A percentile compares a stretch with the other conserved stretches of the same genome.
phyloP scores from a whole-genome alignment of 1,284 basidiomycete species.

The Trichosporon sp. region DNA sequence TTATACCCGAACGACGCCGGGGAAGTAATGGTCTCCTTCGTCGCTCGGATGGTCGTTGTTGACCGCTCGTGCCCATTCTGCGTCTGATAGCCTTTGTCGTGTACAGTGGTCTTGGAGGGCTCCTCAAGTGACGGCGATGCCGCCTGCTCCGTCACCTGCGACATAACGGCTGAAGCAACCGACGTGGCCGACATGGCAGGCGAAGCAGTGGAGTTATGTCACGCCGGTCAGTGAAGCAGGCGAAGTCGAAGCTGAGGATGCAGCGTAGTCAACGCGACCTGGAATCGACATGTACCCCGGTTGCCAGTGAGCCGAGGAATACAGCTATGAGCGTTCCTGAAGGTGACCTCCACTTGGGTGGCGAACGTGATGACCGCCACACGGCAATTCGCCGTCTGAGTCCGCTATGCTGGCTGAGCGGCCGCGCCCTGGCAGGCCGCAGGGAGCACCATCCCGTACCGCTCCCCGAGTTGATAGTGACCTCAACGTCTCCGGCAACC shows the following conservation, averaged over 20 bases:
- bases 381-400: conserved; percentile 7
- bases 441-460: not conserved
- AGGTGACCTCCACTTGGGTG: not conserved
- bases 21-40: conserved; percentile 6
- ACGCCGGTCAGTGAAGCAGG: no score
- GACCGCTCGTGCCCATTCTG: not conserved
- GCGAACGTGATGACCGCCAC: not conserved
- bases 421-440: not conserved
- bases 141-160: not conserved
- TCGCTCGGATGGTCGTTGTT: not conserved
- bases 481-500: not conserved
- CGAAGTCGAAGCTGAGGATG: no score
- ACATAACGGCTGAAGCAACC: not conserved
- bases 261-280: no score
- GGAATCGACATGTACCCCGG: not conserved
- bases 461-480: not conserved
- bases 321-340: not conserved
- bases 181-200: not conserved
- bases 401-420: not conserved
- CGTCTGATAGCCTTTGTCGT: not conserved
- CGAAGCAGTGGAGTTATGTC: not conserved
- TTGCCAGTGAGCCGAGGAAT: not conserved
- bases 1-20: conserved; percentile 20
- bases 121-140: not conserved
- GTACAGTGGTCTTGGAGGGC: not conserved